Percentiles rank a stretch among this genome's conserved stretches.
phyloP scores from a whole-genome alignment of 2,329 filamentous ascomycete species.

The Huntiella omanensis region DNA sequence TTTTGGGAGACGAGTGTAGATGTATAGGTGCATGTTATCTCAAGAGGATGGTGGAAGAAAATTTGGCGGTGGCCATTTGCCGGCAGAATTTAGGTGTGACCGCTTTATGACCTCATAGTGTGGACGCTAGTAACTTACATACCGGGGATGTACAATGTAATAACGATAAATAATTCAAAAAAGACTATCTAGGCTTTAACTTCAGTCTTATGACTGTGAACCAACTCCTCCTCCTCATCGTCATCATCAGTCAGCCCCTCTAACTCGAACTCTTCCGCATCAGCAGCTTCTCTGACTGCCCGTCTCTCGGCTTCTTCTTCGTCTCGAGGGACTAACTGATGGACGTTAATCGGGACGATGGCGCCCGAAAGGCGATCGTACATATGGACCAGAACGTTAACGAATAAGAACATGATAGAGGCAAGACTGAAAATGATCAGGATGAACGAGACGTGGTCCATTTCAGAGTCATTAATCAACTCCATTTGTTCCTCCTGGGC shows the following conservation, averaged over 20 bases:
- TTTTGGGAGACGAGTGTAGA: too few relatives aligned
- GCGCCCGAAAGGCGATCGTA: conserved; percentile 47
- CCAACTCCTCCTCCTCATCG: conserved; percentile 38
- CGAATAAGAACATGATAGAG: conserved; percentile 79
- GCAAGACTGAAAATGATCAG: conserved; percentile 80
- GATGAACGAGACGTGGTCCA: conserved; percentile 83
- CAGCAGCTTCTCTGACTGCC: conserved; percentile 33
- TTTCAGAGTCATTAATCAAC: conserved; percentile 50
- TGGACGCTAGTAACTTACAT: too few relatives aligned
- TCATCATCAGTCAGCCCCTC: conserved; percentile 81
- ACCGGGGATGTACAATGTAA: too few relatives aligned
- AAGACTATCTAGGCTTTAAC: too few relatives aligned
- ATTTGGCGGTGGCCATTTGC: too few relatives aligned
- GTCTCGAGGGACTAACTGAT: conserved; percentile 10
- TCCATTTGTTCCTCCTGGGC: conserved; percentile 93
- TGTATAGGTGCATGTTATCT: too few relatives aligned
- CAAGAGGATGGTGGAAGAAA: too few relatives aligned
- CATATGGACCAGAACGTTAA: conserved; percentile 66
- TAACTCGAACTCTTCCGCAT: conserved; percentile 77
- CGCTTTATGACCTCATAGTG: too few relatives aligned
- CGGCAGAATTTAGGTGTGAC: too few relatives aligned
- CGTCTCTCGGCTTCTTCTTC: conserved; percentile 26
- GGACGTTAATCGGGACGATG: background rate
- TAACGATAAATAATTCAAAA: too few relatives aligned
- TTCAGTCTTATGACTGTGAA: too few relatives aligned